A percentile compares a stretch with the other conserved stretches of the same genome.
Evolutionary conservation across 1,284 basidiomycete genomes (phyloP).

Genomic region (Tilletia setariae): DNA sequence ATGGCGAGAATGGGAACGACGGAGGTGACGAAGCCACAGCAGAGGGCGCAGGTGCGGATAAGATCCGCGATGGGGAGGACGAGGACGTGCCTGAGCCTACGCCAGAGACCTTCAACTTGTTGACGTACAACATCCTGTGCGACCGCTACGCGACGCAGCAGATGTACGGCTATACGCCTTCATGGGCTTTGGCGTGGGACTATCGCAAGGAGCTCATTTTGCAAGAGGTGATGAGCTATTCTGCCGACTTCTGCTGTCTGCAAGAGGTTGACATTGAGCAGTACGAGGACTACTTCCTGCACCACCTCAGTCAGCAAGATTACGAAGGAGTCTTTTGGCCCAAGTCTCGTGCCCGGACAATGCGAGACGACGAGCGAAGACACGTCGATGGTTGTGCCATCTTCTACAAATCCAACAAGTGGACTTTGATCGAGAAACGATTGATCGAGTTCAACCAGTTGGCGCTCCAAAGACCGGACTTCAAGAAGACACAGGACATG

Average conservation of each 20-base stretch:
- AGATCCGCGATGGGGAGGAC: conserved; percentile 9
- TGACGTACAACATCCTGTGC: conserved; percentile 94
- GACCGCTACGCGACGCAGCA: conserved; percentile 83
- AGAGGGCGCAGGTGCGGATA: conserved; percentile 18
- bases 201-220: conserved; percentile 89
- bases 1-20: not conserved
- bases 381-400: conserved; percentile 94
- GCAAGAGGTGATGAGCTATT: conserved; percentile 76
- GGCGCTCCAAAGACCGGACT: conserved; percentile 88
- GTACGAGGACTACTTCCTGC: conserved; percentile 88
- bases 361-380: conserved; percentile 80
- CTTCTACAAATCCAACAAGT: conserved; percentile 85
- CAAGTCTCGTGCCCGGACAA: conserved; percentile 90
- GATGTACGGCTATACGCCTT: conserved; percentile 93
- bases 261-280: conserved; percentile 87
- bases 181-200: conserved; percentile 92
- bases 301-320: conserved; percentile 69
- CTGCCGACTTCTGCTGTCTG: conserved; percentile 86
- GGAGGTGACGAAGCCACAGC: conserved; percentile 11
- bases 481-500: conserved; percentile 99
- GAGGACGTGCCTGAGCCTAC: conserved; percentile 43
- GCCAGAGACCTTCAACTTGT: conserved; percentile 68
- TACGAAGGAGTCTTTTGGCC: conserved; percentile 92
- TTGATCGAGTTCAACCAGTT: conserved; percentile 91
- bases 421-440: conserved; percentile 87